These are phyloP conservation scores for Aspergillus homomorphus DNA, from an alignment of 495 filamentous ascomycete species.

Conservation along the genomic window DNA sequence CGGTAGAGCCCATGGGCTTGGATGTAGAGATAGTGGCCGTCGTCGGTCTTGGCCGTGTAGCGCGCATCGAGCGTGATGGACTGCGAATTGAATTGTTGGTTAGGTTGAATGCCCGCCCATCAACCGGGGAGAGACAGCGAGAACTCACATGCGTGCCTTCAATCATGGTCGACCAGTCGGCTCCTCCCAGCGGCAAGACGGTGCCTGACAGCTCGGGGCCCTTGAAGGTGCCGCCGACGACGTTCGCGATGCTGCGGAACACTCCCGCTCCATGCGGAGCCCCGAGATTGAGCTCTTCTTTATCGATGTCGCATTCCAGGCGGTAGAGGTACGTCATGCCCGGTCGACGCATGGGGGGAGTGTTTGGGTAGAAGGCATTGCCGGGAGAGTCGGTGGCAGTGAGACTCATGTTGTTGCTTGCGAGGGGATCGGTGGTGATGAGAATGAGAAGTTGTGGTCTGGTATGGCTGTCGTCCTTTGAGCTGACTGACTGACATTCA, in stretches of 20 bases:
- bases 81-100: conserved; percentile 11
- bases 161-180: conserved; percentile 32
- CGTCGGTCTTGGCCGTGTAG: conserved; percentile 28
- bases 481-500: too few species aligned
- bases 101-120: neutral
- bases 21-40: conserved; percentile 29
- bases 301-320: conserved; percentile 26
- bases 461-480: too few species aligned
- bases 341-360: conserved; percentile 31
- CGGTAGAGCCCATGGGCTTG: conserved; percentile 35
- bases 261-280: conserved; percentile 25
- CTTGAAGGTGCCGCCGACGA: conserved; percentile 27
- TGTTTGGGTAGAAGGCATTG: conserved; percentile 24
- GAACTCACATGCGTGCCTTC: conserved; percentile 31
- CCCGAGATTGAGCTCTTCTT: conserved; percentile 26
- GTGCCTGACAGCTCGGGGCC: conserved; percentile 25
- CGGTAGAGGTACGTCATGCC: conserved; percentile 26
- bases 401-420: too few species aligned
- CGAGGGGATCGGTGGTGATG: too few species aligned
- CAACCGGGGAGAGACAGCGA: neutral
- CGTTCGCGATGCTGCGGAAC: conserved; percentile 30
- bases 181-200: conserved; percentile 28
- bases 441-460: too few species aligned
- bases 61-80: conserved; percentile 35
- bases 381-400: conserved; percentile 21